These are phyloP conservation scores for Dichomitus squalens DNA, from an alignment of 1,284 basidiomycete genomes.

Conservation along the genomic window DNA sequence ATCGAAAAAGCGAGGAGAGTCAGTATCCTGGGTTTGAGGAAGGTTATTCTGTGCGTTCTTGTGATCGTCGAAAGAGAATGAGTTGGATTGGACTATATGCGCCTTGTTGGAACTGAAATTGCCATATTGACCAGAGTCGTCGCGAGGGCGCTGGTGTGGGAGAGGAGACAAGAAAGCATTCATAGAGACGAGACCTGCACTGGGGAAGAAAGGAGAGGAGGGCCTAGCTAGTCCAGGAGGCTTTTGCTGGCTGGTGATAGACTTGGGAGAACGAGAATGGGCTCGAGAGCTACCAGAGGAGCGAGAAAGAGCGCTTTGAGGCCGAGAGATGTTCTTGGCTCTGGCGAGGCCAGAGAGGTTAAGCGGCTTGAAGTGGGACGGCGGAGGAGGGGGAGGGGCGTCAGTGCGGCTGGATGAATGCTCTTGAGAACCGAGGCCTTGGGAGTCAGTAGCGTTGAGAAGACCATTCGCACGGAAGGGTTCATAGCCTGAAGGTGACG, in stretches of 20 bases:
- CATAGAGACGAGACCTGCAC: conserved; percentile 17
- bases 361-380: conserved; percentile 30
- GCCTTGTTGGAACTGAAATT: conserved; percentile 28
- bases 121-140: conserved; percentile 16
- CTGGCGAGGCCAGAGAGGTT: conserved; percentile 30
- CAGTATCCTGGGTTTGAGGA: not conserved
- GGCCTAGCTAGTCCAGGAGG: conserved; percentile 17
- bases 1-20: conserved; percentile 7
- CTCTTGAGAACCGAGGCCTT: not conserved
- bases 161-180: conserved; percentile 22
- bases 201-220: conserved; percentile 28
- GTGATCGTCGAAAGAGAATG: not conserved
- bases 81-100: conserved; percentile 31
- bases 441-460: conserved; percentile 5
- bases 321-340: conserved; percentile 13
- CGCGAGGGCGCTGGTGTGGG: conserved; percentile 14
- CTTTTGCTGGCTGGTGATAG: conserved; percentile 19
- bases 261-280: conserved; percentile 15
- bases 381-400: not conserved
- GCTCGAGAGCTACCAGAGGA: conserved; percentile 17
- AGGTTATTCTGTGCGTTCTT: conserved; percentile 12
- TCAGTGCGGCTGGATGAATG: not conserved
- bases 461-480: conserved; percentile 20
- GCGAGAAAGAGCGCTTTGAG: conserved; percentile 3
- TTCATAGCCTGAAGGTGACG: conserved; percentile 6